A percentile compares a stretch with the other conserved stretches of the same genome.
Evolutionary conservation across 371 early-diverging fungal genomes (phyloP).

Genomic region (Mucor plumbeus): DNA sequence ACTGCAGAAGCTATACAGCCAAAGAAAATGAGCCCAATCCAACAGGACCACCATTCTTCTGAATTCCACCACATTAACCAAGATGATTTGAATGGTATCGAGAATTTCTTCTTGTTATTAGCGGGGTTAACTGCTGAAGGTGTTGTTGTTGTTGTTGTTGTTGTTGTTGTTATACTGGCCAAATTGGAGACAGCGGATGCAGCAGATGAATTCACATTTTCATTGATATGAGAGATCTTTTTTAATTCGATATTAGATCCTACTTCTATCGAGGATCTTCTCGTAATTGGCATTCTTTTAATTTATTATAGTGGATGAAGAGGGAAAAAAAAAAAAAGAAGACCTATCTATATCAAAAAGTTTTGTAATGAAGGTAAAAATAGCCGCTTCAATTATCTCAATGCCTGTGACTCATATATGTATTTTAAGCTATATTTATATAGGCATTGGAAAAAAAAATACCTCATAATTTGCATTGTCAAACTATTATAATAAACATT

Average conservation of each 20-base stretch:
- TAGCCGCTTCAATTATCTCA: too few relatives aligned
- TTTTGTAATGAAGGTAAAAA: background rate
- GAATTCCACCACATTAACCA: conserved; percentile 70
- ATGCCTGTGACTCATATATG: too few relatives aligned
- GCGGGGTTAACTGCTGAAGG: background rate
- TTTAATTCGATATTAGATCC: background rate
- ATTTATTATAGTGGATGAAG: background rate
- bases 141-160: background rate
- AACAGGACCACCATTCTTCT: conserved; percentile 71
- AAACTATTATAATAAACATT: too few relatives aligned
- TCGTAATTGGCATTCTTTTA: background rate
- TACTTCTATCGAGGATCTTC: background rate
- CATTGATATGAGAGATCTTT: background rate
- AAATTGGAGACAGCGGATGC: background rate
- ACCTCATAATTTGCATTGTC: too few relatives aligned
- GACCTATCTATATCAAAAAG: background rate
- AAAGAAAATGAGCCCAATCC: conserved; percentile 67
- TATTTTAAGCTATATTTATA: too few relatives aligned
- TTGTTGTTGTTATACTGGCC: background rate
- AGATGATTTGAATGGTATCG: conserved; percentile 6
- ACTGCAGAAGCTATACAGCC: conserved; percentile 57
- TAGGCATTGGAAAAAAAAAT: too few relatives aligned
- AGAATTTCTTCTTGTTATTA: background rate
- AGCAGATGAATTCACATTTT: background rate
- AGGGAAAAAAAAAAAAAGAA: background rate